phyloP scores from a whole-genome alignment of 169 alveolate genomes.

The Perkinsus olseni region DNA sequence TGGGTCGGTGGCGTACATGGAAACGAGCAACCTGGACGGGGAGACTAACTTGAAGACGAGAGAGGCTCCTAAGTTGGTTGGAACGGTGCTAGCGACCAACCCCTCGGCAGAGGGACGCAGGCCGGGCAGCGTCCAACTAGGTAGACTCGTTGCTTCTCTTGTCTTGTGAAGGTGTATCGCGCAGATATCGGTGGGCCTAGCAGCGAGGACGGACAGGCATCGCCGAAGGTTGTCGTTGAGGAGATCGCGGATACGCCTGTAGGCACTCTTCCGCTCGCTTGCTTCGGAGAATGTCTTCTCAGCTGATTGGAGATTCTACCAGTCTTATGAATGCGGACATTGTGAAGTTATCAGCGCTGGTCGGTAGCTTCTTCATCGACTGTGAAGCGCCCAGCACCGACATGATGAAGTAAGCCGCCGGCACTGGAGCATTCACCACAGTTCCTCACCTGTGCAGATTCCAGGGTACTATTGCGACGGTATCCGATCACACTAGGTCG shows the following conservation, averaged over 20 bases:
- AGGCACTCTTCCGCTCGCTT: no score
- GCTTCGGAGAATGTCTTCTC: no score
- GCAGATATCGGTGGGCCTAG: background rate
- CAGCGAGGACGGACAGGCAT: no score
- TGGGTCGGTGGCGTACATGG: constrained; percentile 71
- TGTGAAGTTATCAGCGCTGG: background rate
- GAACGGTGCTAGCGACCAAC: background rate
- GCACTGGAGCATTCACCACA: no score
- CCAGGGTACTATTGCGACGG: background rate
- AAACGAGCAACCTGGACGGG: constrained; percentile 73
- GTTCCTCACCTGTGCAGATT: background rate
- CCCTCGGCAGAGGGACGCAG: background rate
- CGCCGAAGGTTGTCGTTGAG: no score
- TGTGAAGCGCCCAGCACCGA: background rate
- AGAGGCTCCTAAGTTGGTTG: constrained; percentile 14
- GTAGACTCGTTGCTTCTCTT: background rate
- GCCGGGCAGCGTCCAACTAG: background rate
- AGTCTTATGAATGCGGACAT: background rate
- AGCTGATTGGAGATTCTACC: no score
- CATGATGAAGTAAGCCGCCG: background rate
- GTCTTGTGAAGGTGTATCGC: background rate
- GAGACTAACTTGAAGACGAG: constrained; percentile 77
- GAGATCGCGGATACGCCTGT: no score
- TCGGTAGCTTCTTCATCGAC: background rate
- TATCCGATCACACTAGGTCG: background rate